Base-by-base conservation (phyloP, 2,329 filamentous ascomycete genomes). In the Penicillium sp. region DNA sequence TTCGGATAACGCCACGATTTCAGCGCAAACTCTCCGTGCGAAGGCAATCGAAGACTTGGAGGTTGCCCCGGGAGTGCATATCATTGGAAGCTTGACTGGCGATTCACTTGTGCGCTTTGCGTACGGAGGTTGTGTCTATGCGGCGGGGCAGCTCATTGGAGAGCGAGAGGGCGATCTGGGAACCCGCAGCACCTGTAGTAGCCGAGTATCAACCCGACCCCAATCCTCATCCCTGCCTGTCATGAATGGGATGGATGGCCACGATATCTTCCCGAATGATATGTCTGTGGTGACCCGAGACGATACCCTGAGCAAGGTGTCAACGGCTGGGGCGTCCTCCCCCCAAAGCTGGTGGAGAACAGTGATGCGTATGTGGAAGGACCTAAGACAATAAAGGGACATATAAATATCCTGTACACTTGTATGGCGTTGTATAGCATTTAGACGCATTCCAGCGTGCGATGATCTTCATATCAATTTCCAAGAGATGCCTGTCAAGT, bases 41-140 rank as follows among this genome's bases (percentile, higher is more conserved):
- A 81, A 81, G 68, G 80, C 80, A 1, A 77, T 83, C 51, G 69
- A 75, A 8, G 78, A 81, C 46, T 71, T 85, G 16, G 81, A 87
- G 67, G 74, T 86, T 29, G 78, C 82, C 0, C 75, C 70, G 1
- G 71, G 79, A 44, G 75, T 86, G 29, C 86, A 85, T 67, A 78
- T 84, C 44, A 81, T 83, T 37, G 85, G 85, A 11, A 86, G 83
- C 61, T 65, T 87, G 50, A 84, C 84, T 0, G 85, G 85, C 4
- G 85, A 87, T 67, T 85, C 83, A 3, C 73, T 87, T 3, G 81
- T 87, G 26, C 76, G 84, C 1, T 85, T 85, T 64, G 82, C 83
- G 9, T 83, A 85, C 27, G 84, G 85, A 3, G 81, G 83, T 5
- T 86, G 84, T 62, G 79, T 83, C 8, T 83, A 82, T 64, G 78